These are phyloP conservation scores for Trichocladium antarcticum DNA, from an alignment of 495 filamentous ascomycete species.

Conservation along the genomic window DNA sequence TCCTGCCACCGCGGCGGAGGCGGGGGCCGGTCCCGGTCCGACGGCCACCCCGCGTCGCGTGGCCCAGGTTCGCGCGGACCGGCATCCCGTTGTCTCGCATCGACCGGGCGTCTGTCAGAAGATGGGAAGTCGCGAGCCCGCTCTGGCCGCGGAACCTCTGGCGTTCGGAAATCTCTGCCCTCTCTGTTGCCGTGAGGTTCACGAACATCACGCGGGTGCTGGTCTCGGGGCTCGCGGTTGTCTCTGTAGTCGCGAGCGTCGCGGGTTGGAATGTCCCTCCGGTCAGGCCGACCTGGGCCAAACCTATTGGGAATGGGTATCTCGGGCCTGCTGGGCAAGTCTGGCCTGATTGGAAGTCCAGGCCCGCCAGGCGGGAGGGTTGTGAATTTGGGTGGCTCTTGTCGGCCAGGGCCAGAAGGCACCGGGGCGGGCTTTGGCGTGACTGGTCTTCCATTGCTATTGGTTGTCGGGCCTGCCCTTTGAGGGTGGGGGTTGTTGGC, in stretches of 20 bases:
- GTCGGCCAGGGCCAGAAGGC: constrained; percentile 8
- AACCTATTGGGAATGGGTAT: constrained; percentile 35
- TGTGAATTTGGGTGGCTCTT: constrained; percentile 28
- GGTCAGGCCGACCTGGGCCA: constrained; percentile 24
- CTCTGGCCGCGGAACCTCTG: constrained; percentile 21
- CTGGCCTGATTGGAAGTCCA: constrained; percentile 29
- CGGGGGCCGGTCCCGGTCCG: constrained; percentile 29
- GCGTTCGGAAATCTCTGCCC: constrained; percentile 24
- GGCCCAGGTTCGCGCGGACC: constrained; percentile 13
- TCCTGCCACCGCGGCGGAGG: constrained; percentile 25
- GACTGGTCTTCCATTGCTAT: constrained; percentile 4
- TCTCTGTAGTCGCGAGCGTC: constrained; percentile 29
- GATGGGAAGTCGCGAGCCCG: constrained; percentile 21
- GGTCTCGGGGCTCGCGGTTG: constrained; percentile 23
- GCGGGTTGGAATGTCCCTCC: constrained; percentile 21
- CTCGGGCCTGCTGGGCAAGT: constrained; percentile 37
- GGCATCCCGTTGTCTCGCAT: constrained; percentile 22
- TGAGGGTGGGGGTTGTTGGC: constrained; percentile 6
- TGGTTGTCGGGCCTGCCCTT: constrained; percentile 2
- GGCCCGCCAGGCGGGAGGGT: constrained; percentile 26
- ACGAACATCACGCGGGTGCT: constrained; percentile 31
- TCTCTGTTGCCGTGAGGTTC: constrained; percentile 26
- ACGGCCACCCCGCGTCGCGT: constrained; percentile 24
- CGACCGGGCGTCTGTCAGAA: constrained; percentile 18
- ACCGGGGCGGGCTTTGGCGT: constrained; percentile 16